Evolutionary conservation across 164 flowering plant species (phyloP), one percentile per base, ranked within the genome.

Genomic region (Saururus chinensis): DNA sequence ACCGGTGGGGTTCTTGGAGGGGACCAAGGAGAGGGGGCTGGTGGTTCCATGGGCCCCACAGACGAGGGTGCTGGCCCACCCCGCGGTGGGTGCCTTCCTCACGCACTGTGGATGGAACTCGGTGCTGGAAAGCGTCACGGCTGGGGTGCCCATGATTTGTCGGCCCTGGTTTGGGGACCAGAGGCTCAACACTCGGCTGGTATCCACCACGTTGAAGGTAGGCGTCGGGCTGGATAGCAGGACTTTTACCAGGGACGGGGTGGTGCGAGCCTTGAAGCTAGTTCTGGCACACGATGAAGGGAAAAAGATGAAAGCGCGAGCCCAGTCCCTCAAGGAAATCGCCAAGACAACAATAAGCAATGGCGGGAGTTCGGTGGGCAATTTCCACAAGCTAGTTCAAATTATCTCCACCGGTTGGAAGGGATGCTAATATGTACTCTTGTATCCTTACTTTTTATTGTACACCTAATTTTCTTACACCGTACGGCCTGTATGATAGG

Each of bases 31-130:
- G 16, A 58, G 63, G 19, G 73, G 77, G 11, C 30, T 52, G 24
- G 70, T 76, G 45, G 76, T 76, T 8, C 60, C 76, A 1, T 76
- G 79, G 79, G 72, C 74, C 0, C 79, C 79, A 22, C 74, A 76
- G 59, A 9, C 65, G 23, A 40, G n/a, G 53, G 61, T 76, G 19
- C 60, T 76, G 0, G 62, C 21, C 0, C 79, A 76, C 40, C 20
- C 11, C 7, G 60, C 69, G 1, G 60, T 64, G 26, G 76, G 76
- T 21, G 76, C 63, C 16, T 76, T 76, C 37, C 51, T 70, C 41
- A 73, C 76, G 0, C 76, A 71, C 54, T 69, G 75, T 37, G 75
- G 77, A 5, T 74, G 80, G 80, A 74, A 74, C 61, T 74, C 80
- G 13, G 66, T 67, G 40, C 20, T 69, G 35, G 77, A 77, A 59